phyloP scores from a whole-genome alignment of 345 rosid genomes.

The Reutealis trisperma region DNA sequence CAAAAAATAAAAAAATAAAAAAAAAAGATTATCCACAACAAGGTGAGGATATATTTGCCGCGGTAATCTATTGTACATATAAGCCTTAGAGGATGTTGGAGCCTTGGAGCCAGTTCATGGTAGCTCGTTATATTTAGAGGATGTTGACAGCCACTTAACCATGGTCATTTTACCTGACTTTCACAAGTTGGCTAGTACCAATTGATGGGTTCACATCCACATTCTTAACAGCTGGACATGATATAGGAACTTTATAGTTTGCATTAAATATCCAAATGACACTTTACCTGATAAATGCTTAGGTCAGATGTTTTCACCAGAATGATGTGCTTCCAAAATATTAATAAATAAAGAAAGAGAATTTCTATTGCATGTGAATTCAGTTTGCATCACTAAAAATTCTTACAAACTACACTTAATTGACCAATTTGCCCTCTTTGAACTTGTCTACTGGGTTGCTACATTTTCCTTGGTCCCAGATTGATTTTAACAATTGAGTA shows the following conservation, averaged over 20 bases:
- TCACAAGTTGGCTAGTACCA: background rate
- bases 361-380: background rate
- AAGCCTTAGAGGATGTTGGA: background rate
- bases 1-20: background rate
- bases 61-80: background rate
- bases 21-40: background rate
- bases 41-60: background rate
- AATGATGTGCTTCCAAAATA: background rate
- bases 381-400: background rate
- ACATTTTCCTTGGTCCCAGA: background rate
- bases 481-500: background rate
- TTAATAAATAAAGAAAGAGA: background rate
- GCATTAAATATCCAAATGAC: background rate
- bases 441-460: background rate
- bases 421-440: background rate
- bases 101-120: background rate
- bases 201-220: constrained; percentile 4
- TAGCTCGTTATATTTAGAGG: constrained; percentile 5
- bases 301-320: background rate
- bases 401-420: background rate
- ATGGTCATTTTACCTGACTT: background rate
- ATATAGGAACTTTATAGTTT: background rate
- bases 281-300: background rate
- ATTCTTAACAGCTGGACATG: background rate
- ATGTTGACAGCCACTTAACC: constrained; percentile 13